Percentiles rank a stretch among this genome's conserved stretches.
phyloP scores from a whole-genome alignment of 148 eudicot genomes.

The Rhododendron ferrugineum region DNA sequence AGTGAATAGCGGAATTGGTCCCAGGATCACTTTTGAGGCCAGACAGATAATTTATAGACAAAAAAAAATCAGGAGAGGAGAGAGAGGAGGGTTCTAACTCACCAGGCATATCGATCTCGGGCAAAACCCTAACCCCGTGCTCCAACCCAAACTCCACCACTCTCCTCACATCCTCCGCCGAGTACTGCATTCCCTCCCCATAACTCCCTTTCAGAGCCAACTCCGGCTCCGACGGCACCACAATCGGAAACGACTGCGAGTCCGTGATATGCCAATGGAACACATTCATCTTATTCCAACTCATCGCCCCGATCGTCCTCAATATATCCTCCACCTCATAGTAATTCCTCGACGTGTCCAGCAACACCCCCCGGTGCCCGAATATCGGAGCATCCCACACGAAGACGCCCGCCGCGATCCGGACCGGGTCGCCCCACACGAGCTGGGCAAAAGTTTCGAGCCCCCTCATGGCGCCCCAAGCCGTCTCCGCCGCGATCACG shows the following conservation, averaged over 20 bases:
- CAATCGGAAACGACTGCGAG: conserved; percentile 81
- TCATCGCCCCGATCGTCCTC: conserved; percentile 64
- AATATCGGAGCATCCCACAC: conserved; percentile 55
- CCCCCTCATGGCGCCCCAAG: conserved; percentile 92
- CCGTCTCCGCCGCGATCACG: conserved; percentile 40
- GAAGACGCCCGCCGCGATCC: conserved; percentile 41
- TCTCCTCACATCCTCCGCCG: conserved; percentile 52
- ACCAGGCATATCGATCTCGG: conserved; percentile 97
- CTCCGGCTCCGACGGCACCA: conserved; percentile 61
- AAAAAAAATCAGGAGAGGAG: neutral
- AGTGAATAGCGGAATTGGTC: too few relatives aligned
- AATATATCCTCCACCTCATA: conserved; percentile 50
- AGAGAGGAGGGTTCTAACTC: neutral
- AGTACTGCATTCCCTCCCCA: conserved; percentile 59
- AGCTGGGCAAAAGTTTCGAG: conserved; percentile 67
- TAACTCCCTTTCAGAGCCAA: conserved; percentile 67
- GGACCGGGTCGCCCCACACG: conserved; percentile 26
- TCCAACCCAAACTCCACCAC: conserved; percentile 70
- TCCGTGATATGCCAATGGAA: conserved; percentile 96
- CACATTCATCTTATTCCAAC: conserved; percentile 78
- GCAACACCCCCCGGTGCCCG: conserved; percentile 61
- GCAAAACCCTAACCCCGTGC: conserved; percentile 79
- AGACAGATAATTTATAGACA: neutral
- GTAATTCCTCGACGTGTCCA: conserved; percentile 80
- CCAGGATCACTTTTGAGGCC: neutral